Percentiles rank a stretch among this genome's conserved stretches.
These are phyloP conservation scores for Elaeagnus macrophylla DNA, from an alignment of 306 rosid species.

Conservation along the genomic window DNA sequence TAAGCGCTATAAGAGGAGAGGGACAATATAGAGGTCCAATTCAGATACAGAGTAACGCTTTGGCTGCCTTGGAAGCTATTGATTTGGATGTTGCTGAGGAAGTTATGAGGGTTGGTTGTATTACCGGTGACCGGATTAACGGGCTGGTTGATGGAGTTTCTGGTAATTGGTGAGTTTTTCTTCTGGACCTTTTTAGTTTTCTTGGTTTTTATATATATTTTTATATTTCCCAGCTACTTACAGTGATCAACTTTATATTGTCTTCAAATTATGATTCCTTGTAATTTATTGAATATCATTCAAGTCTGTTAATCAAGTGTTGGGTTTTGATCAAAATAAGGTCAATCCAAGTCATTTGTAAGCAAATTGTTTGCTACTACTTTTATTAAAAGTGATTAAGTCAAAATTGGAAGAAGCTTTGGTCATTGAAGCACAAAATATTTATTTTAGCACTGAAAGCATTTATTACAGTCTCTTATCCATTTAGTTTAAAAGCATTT, in stretches of 20 bases:
- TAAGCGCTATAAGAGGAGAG: slow-evolving; percentile 94
- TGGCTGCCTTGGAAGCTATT: slow-evolving; percentile 95
- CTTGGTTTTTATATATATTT: not conserved
- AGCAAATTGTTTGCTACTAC: too few relatives aligned
- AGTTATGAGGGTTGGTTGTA: slow-evolving; percentile 78
- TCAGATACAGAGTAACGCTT: slow-evolving; percentile 95
- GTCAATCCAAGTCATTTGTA: too few relatives aligned
- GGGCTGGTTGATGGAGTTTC: slow-evolving; percentile 94
- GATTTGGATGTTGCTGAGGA: slow-evolving; percentile 87
- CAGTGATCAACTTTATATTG: not conserved
- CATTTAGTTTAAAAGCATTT: too few relatives aligned
- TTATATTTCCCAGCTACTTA: not conserved
- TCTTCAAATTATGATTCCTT: too few relatives aligned
- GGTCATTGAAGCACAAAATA: too few relatives aligned
- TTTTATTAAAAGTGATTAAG: too few relatives aligned
- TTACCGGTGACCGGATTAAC: slow-evolving; percentile 91
- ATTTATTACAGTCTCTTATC: too few relatives aligned
- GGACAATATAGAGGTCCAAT: slow-evolving; percentile 97
- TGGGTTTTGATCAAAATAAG: too few relatives aligned
- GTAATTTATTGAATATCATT: too few relatives aligned
- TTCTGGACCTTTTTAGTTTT: not conserved
- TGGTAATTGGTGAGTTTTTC: slow-evolving; percentile 61
- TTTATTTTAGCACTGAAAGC: too few relatives aligned
- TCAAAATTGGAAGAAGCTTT: too few relatives aligned
- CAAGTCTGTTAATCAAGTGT: too few relatives aligned